Evolutionary conservation across 1,139 yeast genomes (phyloP).

Genomic region (Diutina ranongensis): DNA sequence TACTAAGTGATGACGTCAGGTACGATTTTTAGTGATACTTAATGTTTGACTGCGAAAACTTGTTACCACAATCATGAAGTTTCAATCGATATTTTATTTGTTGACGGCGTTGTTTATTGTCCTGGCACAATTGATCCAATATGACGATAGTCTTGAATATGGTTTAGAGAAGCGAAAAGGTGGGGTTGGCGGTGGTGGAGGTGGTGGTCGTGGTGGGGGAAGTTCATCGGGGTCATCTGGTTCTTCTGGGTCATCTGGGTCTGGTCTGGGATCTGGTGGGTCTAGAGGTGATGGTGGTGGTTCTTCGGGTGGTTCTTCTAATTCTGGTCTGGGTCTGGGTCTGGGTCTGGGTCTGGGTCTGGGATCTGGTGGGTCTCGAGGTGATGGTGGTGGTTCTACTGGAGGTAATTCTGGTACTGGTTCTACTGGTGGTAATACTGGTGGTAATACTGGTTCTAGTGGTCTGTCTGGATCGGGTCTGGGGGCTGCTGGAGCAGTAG

Average conservation of each 20-base stretch:
- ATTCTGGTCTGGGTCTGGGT: neutral
- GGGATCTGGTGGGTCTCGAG: neutral
- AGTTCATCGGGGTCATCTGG: neutral
- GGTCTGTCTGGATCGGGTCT: neutral
- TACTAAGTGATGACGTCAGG: too few species aligned
- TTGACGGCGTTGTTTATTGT: neutral
- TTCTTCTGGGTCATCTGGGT: neutral
- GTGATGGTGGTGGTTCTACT: neutral
- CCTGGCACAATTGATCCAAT: neutral
- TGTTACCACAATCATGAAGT: neutral
- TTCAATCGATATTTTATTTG: neutral
- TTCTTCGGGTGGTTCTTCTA: neutral
- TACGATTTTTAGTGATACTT: too few species aligned
- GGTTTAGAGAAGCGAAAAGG: neutral
- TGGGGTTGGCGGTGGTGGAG: constrained; percentile 1
- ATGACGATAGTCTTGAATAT: neutral
- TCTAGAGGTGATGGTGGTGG: neutral
- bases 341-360: neutral
- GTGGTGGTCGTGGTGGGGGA: neutral
- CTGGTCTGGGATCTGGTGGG: neutral
- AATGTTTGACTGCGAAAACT: too few species aligned
- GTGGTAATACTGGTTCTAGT: neutral
- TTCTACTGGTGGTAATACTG: neutral
- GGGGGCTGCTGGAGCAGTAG: neutral
- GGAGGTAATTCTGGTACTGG: constrained; percentile 1